Conservation (phyloP, 768 basidiomycete genomes). For the Asterophora parasitica region DNA sequence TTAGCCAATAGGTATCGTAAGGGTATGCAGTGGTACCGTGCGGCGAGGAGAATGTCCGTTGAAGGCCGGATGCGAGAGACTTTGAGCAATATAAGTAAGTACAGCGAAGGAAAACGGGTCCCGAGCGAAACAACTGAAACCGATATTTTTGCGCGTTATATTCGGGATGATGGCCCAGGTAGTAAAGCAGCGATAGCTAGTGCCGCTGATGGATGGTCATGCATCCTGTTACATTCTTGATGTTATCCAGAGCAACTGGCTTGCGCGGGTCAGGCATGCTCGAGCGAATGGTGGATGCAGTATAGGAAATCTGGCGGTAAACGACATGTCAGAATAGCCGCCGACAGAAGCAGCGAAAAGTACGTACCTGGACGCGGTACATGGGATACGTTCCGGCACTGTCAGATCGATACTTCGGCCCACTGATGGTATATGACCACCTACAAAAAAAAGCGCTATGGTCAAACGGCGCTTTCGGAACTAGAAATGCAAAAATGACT, state of each 20-base stretch:
- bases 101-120: no score
- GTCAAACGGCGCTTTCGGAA: background rate
- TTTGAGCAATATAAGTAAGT: background rate
- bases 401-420: conserved; percentile 40
- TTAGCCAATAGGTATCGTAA: no score
- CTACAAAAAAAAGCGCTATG: conserved; percentile 27
- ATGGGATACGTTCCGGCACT: conserved; percentile 13
- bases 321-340: background rate
- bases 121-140: no score
- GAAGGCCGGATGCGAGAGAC: no score
- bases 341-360: background rate
- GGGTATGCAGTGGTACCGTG: no score
- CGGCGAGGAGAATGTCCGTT: no score
- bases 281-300: conserved; percentile 54
- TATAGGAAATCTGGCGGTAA: conserved; percentile 51
- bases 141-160: no score
- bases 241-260: conserved; percentile 59
- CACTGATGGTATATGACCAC: conserved; percentile 59
- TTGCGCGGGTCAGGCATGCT: conserved; percentile 48
- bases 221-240: conserved; percentile 60
- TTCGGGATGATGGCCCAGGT: background rate
- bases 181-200: background rate
- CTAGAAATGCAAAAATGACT: conserved; percentile 23
- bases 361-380: conserved; percentile 60
- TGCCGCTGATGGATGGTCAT: conserved; percentile 62